Base-by-base conservation (phyloP, 805 yeast species). In the Candida wancherniae region DNA sequence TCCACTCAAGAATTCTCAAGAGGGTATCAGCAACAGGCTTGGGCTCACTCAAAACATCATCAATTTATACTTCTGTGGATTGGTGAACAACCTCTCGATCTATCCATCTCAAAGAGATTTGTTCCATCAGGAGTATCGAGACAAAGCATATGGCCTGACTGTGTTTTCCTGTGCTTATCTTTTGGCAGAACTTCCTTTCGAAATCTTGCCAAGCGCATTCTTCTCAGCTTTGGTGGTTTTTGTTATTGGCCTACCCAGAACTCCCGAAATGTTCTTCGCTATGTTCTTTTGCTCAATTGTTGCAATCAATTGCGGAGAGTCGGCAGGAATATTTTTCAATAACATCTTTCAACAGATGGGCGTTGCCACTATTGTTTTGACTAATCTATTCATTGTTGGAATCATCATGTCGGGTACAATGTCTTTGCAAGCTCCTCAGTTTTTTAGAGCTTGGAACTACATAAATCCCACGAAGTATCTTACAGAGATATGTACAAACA, bases 331-430 rank as follows among this genome's bases (percentile, higher is more conserved):
- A 5, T 68, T 83, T 29, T 81, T 86, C 36, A 84, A 84, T 48
- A 78, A 88, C 4, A 44, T 81, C 1, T 79, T 86, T 47, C 58
- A 64, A 28, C 86, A 85, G 46, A 71, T 85, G 19, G 95, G 95
- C 0, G 74, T 85, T 47, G 94, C 92, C 0, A 77, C 84, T 11
- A 84, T 82, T 50, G 57, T 83, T 3, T 75, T 86, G 20, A 73
- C 88, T 1, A 69, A 77, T 6, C 51, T 82, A 17, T 59, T 83
- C 31, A 74, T 85, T 2, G 58, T 84, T 29, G 92, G 90, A 5
- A 74, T 82, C 4, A 75, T 82, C 44, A 82, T 86, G 92, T 83
- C 85, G 1, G 96, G 95, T 3, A 62, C 87, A 8, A 69, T 86
- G 77, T 81, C 95, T 0, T 61, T 84, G 45, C 66, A 78, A n/a